Percentiles rank a stretch among this genome's conserved stretches.
These are phyloP conservation scores for Alternaria consortialis DNA, from an alignment of 2,329 filamentous ascomycete species.

Conservation along the genomic window DNA sequence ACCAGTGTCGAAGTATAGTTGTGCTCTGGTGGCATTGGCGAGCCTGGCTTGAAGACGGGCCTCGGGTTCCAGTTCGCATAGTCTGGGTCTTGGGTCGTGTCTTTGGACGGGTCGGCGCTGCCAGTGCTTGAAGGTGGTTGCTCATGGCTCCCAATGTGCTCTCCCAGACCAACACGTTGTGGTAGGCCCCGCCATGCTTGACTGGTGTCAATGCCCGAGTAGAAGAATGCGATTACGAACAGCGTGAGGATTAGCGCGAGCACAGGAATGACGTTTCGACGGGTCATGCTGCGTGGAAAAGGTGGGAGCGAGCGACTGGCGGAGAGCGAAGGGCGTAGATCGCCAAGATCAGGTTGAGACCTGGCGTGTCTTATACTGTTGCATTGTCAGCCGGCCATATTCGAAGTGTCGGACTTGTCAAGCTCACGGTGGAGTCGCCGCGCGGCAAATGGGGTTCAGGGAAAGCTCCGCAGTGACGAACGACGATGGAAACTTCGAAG, in stretches of 20 bases:
- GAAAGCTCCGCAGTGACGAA: conserved; percentile 9
- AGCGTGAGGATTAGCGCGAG: conserved; percentile 39
- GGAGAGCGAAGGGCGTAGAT: neutral
- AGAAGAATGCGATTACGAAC: conserved; percentile 53
- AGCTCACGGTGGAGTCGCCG: conserved; percentile 24
- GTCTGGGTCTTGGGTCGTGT: conserved; percentile 35
- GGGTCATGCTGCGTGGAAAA: conserved; percentile 33
- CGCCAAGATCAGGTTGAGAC: neutral
- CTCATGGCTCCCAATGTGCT: conserved; percentile 36
- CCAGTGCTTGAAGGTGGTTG: conserved; percentile 17
- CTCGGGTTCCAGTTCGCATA: conserved; percentile 52
- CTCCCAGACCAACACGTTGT: conserved; percentile 53
- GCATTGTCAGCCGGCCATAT: conserved; percentile 8
- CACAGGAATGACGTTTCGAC: conserved; percentile 42
- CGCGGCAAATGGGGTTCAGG: conserved; percentile 19
- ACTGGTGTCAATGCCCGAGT: conserved; percentile 43
- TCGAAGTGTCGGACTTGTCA: conserved; percentile 7
- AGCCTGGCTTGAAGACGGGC: conserved; percentile 44
- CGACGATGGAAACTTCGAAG: neutral
- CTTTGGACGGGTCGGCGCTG: conserved; percentile 11
- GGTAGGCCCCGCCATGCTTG: conserved; percentile 52
- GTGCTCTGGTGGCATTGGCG: conserved; percentile 53
- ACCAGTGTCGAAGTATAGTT: conserved; percentile 65
- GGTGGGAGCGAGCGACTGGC: conserved; percentile 6
- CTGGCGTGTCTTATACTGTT: conserved; percentile 1